These are phyloP conservation scores for Nidularia pulvinata DNA, from an alignment of 768 basidiomycete genomes.

Conservation along the genomic window DNA sequence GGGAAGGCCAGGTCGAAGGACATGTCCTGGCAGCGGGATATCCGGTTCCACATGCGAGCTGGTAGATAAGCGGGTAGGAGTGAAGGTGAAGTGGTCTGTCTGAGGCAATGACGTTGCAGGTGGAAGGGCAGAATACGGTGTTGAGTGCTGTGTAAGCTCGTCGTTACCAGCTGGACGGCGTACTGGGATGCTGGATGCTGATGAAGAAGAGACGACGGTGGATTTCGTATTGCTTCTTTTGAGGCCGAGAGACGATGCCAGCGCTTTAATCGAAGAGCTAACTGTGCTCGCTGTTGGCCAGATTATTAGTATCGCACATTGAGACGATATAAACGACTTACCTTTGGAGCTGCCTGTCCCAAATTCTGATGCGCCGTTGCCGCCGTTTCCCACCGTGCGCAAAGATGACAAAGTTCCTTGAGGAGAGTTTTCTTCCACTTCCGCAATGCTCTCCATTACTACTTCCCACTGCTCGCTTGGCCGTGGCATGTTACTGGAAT, in stretches of 20 bases:
- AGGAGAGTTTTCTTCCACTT: slow-evolving; percentile 57
- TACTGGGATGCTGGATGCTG: slow-evolving; percentile 3
- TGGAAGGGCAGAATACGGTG: slow-evolving; percentile 41
- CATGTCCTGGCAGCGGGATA: slow-evolving; percentile 58
- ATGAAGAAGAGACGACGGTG: slow-evolving; percentile 7
- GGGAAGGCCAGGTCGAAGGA: slow-evolving; percentile 56
- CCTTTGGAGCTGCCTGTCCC: slow-evolving; percentile 67
- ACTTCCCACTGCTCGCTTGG: slow-evolving; percentile 86
- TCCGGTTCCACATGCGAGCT: slow-evolving; percentile 23
- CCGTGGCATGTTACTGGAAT: slow-evolving; percentile 32
- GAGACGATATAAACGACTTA: slow-evolving; percentile 23
- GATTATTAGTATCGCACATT: slow-evolving; percentile 1
- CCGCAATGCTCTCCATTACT: slow-evolving; percentile 82
- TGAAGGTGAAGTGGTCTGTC: slow-evolving; percentile 49
- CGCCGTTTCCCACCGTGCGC: slow-evolving; percentile 28
- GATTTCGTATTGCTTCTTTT: slow-evolving; percentile 46
- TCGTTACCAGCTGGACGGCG: slow-evolving; percentile 11
- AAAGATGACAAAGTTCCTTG: slow-evolving; percentile 50
- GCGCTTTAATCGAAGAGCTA: slow-evolving; percentile 70
- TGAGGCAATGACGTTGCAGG: slow-evolving; percentile 31
- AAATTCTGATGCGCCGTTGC: slow-evolving; percentile 59
- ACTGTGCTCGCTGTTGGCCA: slow-evolving; percentile 51
- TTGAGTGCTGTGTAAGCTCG: slow-evolving; percentile 35
- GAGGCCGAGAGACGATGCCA: slow-evolving; percentile 77
- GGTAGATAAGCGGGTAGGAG: slow-evolving; percentile 24